Percentiles rank a stretch among this genome's conserved stretches.
Conservation (phyloP, 2,329 filamentous ascomycete species). For the Stenocarpella maydis region DNA sequence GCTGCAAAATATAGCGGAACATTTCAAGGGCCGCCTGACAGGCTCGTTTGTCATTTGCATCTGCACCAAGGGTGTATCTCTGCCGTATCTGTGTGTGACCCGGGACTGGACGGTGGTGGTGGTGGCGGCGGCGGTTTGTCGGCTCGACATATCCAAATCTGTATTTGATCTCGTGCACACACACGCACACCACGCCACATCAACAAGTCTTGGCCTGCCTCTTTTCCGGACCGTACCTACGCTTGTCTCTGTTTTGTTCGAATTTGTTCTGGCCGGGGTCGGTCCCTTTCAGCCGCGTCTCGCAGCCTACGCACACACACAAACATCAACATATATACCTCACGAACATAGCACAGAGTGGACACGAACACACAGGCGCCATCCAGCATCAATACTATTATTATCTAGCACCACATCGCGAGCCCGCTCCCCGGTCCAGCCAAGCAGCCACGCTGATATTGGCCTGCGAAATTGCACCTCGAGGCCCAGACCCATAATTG, state of each 20-base stretch:
- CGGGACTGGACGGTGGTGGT: background rate
- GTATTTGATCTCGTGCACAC: conserved; percentile 15
- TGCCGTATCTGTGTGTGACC: conserved; percentile 14
- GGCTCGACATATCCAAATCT: conserved; percentile 26
- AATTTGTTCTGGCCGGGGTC: background rate
- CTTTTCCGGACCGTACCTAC: background rate
- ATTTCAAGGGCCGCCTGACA: background rate
- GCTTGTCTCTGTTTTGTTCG: conserved; percentile 8
- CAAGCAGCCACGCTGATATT: conserved; percentile 20
- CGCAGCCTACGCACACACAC: background rate
- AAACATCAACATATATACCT: no score
- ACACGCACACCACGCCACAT: background rate
- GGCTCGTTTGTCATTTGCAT: background rate
- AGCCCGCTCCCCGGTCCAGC: background rate
- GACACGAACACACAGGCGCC: no score
- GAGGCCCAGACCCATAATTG: conserved; percentile 11
- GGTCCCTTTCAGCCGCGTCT: conserved; percentile 1
- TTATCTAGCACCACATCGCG: conserved; percentile 1
- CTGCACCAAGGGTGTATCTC: conserved; percentile 11
- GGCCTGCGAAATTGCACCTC: conserved; percentile 18
- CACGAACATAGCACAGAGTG: no score
- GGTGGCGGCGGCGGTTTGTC: background rate
- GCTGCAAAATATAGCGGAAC: no score
- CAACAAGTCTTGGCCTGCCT: conserved; percentile 10
- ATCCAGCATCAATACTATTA: no score